Conservation (phyloP, 1,139 yeast genomes). For the Yamadazyma jaroonii region DNA sequence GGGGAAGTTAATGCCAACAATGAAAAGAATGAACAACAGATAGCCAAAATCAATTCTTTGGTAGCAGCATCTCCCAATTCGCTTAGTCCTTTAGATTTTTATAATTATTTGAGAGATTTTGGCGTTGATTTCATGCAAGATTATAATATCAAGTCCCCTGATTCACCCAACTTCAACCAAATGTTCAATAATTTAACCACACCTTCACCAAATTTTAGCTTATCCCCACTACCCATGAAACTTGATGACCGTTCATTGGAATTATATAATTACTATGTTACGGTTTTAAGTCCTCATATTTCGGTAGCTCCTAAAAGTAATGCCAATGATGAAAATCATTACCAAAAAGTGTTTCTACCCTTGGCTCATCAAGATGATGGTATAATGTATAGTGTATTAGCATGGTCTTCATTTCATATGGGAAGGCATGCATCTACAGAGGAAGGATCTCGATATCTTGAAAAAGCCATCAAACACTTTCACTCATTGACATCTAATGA, state of each 20-base stretch:
- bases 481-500: slow-evolving; percentile 19
- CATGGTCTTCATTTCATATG: slow-evolving; percentile 74
- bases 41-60: too few relatives aligned
- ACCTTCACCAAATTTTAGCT: slow-evolving; percentile 19
- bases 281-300: slow-evolving; percentile 54
- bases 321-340: slow-evolving; percentile 54
- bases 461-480: slow-evolving; percentile 45
- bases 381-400: slow-evolving; percentile 64
- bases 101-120: slow-evolving; percentile 6
- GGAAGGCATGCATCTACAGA: slow-evolving; percentile 41
- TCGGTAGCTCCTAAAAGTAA: slow-evolving; percentile 58
- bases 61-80: not conserved
- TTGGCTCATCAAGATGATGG: slow-evolving; percentile 71
- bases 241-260: slow-evolving; percentile 18
- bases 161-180: slow-evolving; percentile 17
- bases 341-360: slow-evolving; percentile 71
- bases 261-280: slow-evolving; percentile 65
- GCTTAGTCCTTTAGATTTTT: slow-evolving; percentile 4
- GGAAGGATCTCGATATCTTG: slow-evolving; percentile 46
- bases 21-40: not conserved
- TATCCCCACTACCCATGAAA: slow-evolving; percentile 16
- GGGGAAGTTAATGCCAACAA: too few relatives aligned
- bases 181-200: slow-evolving; percentile 17
- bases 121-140: slow-evolving; percentile 5
- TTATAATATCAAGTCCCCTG: slow-evolving; percentile 6